Evolutionary conservation across 148 eudicot species (phyloP).

Genomic region (Dysphania ambrosioides): DNA sequence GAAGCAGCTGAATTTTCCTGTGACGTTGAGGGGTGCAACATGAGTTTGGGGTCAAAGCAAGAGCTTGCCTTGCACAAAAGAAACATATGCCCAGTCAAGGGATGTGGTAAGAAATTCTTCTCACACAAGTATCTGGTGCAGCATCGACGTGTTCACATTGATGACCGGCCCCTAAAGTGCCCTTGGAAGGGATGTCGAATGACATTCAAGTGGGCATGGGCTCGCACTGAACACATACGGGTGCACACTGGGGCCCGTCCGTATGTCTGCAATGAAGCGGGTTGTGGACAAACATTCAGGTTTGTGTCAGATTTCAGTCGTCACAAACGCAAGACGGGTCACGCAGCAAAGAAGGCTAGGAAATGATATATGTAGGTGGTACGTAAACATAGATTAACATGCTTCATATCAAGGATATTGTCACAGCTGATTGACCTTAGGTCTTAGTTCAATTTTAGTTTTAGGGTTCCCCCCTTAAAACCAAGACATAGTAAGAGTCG

Average conservation of each 20-base stretch:
- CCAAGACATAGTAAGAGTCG: conserved; percentile 11
- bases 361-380: conserved; percentile 23
- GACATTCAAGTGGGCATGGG: conserved; percentile 99
- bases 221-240: conserved; percentile 90
- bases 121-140: conserved; percentile 95
- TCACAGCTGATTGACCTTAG: conserved; percentile 24
- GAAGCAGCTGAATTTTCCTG: conserved; percentile 57
- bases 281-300: conserved; percentile 91
- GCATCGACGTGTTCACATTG: conserved; percentile 88
- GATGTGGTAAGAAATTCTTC: conserved; percentile 89
- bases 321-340: conserved; percentile 98
- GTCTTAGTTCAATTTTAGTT: conserved; percentile 14
- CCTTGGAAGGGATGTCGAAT: conserved; percentile 98
- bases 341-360: conserved; percentile 57
- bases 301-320: conserved; percentile 98
- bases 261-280: conserved; percentile 64
- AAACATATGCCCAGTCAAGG: conserved; percentile 82
- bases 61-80: conserved; percentile 63
- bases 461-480: background rate
- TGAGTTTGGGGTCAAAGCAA: conserved; percentile 72
- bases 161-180: conserved; percentile 88
- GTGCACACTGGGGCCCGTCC: conserved; percentile 98
- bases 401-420: conserved; percentile 11
- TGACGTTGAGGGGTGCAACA: conserved; percentile 80
- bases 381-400: conserved; percentile 22